These are phyloP conservation scores for Talaromyces sp. DNA, from an alignment of 2,329 filamentous ascomycete species.

Conservation along the genomic window DNA sequence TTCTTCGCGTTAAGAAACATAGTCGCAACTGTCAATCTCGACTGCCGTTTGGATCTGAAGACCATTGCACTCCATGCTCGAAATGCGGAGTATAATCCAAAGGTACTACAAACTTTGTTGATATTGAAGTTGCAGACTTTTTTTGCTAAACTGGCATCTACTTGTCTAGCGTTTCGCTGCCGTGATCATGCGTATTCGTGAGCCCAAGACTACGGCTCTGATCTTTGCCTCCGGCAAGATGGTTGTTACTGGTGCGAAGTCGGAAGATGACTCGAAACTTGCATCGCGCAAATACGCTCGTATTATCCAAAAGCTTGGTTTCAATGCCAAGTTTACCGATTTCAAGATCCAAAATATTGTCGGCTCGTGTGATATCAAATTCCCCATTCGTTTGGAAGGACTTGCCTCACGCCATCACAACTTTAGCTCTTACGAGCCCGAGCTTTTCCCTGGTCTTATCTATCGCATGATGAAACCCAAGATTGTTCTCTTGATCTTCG, in stretches of 20 bases:
- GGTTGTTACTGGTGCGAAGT: constrained; percentile 97
- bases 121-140: background rate
- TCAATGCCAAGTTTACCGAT: constrained; percentile 98
- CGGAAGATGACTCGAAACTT: constrained; percentile 95
- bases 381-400: constrained; percentile 94
- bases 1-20: constrained; percentile 69
- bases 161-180: constrained; percentile 83
- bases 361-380: constrained; percentile 98
- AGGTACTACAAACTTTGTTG: constrained; percentile 57
- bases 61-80: constrained; percentile 96
- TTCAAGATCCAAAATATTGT: constrained; percentile 99
- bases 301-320: constrained; percentile 99
- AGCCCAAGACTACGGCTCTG: constrained; percentile 94
- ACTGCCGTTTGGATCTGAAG: constrained; percentile 96
- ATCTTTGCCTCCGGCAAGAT: constrained; percentile 99
- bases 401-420: constrained; percentile 96
- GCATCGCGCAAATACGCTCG: constrained; percentile 96
- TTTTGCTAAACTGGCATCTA: constrained; percentile 42
- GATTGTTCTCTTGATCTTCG: constrained; percentile 96
- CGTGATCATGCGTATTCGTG: constrained; percentile 99
- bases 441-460: constrained; percentile 97
- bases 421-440: constrained; percentile 98
- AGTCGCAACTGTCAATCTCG: constrained; percentile 96
- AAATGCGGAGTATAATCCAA: constrained; percentile 98
- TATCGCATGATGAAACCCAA: constrained; percentile 99